phyloP scores from a whole-genome alignment of 2,329 filamentous ascomycete genomes.

The Dothistroma septosporum region DNA sequence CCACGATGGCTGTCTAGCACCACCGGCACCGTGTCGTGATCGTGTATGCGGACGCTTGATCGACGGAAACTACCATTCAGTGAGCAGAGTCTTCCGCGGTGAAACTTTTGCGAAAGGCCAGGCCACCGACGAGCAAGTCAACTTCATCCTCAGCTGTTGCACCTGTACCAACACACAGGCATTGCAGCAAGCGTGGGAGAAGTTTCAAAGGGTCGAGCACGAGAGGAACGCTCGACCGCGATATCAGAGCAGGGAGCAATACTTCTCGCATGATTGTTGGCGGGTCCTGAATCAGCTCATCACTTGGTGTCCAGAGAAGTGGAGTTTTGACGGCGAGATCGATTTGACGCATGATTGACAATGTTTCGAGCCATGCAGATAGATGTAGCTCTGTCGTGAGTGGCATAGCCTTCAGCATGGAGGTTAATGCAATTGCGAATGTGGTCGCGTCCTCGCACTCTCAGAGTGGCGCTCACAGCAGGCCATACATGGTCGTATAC shows the following conservation, averaged over 20 bases:
- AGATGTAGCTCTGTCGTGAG: background rate
- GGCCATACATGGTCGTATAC: background rate
- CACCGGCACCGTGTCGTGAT: background rate
- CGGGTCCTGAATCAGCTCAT: background rate
- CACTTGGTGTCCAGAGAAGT: background rate
- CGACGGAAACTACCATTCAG: background rate
- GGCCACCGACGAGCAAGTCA: background rate
- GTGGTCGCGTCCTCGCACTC: no score
- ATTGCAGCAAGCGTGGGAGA: background rate
- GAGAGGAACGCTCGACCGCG: background rate
- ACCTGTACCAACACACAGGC: background rate
- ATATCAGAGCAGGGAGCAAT: background rate
- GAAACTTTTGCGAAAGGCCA: background rate
- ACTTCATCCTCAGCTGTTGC: background rate
- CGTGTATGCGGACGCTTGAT: background rate
- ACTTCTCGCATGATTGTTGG: background rate
- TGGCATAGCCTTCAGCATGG: no score
- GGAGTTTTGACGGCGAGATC: background rate
- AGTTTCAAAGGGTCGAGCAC: background rate
- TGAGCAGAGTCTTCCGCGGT: background rate
- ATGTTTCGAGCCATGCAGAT: background rate
- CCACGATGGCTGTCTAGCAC: background rate
- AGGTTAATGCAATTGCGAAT: no score
- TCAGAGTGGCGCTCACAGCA: no score
- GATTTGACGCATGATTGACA: background rate